Conservation (phyloP, 352 stramenopile species). For the Ophiocytium majus region DNA sequence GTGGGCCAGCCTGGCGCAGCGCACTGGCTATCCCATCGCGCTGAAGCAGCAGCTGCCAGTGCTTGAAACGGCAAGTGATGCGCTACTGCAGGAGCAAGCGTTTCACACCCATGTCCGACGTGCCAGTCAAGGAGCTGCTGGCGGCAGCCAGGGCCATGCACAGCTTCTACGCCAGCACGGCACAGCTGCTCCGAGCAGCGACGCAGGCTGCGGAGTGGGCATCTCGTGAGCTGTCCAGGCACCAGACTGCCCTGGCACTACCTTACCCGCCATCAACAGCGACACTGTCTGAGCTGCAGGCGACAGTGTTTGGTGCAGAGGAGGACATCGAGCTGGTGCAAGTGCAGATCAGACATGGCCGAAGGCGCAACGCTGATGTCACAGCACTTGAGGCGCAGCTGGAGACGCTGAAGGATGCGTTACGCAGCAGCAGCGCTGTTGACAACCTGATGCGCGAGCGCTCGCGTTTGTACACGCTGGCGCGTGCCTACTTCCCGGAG, state of each 20-base stretch:
- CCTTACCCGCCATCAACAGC: not conserved
- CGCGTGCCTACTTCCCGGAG: slow-evolving; percentile 2
- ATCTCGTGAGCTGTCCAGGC: not conserved
- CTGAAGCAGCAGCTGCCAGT: not conserved
- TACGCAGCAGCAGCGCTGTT: not conserved
- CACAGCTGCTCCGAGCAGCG: not conserved
- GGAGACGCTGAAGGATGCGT: not conserved
- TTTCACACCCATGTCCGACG: not conserved
- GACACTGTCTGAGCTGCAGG: not conserved
- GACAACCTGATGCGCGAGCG: not conserved
- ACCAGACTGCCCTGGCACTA: not conserved
- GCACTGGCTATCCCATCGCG: not conserved
- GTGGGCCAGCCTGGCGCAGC: not conserved
- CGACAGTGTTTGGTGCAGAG: not conserved
- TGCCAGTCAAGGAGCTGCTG: not conserved
- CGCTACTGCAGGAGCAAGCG: not conserved
- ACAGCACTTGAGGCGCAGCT: not conserved
- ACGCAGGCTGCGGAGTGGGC: not conserved
- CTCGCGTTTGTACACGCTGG: not conserved
- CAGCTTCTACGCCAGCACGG: not conserved
- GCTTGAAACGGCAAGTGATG: not conserved
- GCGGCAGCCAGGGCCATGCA: not conserved
- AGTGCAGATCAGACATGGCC: not conserved
- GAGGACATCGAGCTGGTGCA: not conserved
- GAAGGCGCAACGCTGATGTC: not conserved